Evolutionary conservation across 2,329 filamentous ascomycete species (phyloP).

Genomic region (Metarhizium sp.): DNA sequence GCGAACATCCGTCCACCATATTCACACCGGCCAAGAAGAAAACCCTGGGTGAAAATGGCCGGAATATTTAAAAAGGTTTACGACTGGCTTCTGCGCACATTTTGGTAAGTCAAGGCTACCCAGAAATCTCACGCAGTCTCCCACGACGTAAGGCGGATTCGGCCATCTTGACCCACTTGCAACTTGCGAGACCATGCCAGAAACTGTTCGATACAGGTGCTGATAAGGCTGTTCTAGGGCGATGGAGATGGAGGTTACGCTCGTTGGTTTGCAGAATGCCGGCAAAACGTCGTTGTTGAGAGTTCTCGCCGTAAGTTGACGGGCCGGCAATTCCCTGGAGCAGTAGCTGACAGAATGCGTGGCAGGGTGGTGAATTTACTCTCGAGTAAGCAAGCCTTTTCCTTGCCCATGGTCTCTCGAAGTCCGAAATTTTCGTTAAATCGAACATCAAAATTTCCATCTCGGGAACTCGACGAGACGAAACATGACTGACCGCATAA

Average conservation of each 20-base stretch:
- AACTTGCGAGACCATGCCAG: not conserved
- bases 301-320: conserved; percentile 79
- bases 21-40: not conserved
- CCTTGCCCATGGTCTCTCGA: not conserved
- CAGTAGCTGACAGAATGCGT: conserved; percentile 9
- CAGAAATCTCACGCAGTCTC: not conserved
- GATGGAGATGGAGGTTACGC: conserved; percentile 98
- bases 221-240: conserved; percentile 51
- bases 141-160: not conserved
- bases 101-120: conserved; percentile 62
- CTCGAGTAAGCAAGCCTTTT: conserved; percentile 66
- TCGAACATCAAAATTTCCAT: not conserved
- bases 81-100: conserved; percentile 95
- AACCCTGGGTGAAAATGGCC: conserved; percentile 52
- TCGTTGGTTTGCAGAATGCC: conserved; percentile 96
- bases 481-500: conserved; percentile 25
- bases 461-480: not conserved
- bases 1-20: not conserved
- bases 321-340: conserved; percentile 7
- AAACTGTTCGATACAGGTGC: conserved; percentile 10
- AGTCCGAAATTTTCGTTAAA: not conserved
- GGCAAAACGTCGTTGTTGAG: conserved; percentile 93
- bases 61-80: conserved; percentile 90
- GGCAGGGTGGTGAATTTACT: conserved; percentile 92
- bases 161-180: not conserved